Evolutionary conservation across 257 asterid species (phyloP).

Genomic region (Datura wrightii): DNA sequence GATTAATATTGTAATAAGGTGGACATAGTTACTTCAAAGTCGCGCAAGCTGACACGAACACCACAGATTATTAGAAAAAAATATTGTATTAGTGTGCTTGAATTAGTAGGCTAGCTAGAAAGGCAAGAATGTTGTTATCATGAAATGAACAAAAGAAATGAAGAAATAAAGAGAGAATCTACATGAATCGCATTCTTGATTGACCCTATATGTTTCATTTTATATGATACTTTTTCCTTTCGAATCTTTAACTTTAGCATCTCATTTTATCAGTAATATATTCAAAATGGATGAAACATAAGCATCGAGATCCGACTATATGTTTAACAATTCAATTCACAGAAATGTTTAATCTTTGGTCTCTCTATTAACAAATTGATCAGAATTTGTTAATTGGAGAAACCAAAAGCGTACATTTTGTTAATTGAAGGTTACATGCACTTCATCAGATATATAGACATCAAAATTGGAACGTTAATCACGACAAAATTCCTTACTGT

Average conservation of each 20-base stretch:
- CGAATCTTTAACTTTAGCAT: no score
- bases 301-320: not conserved
- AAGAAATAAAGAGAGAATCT: conserved; percentile 24
- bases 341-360: not conserved
- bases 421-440: not conserved
- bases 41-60: not conserved
- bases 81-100: not conserved
- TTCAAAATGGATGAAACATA: no score
- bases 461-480: not conserved
- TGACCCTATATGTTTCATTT: not conserved
- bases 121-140: not conserved
- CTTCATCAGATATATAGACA: not conserved
- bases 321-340: not conserved
- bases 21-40: not conserved
- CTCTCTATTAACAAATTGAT: not conserved
- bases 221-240: not conserved
- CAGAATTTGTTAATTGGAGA: not conserved
- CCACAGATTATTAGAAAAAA: not conserved
- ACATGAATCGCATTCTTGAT: conserved; percentile 2
- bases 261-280: no score
- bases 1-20: not conserved
- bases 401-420: not conserved
- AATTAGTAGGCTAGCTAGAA: conserved; percentile 18
- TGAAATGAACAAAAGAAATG: not conserved
- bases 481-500: not conserved